Conservation (phyloP, 495 filamentous ascomycete species). For the Neurospora sp. region DNA sequence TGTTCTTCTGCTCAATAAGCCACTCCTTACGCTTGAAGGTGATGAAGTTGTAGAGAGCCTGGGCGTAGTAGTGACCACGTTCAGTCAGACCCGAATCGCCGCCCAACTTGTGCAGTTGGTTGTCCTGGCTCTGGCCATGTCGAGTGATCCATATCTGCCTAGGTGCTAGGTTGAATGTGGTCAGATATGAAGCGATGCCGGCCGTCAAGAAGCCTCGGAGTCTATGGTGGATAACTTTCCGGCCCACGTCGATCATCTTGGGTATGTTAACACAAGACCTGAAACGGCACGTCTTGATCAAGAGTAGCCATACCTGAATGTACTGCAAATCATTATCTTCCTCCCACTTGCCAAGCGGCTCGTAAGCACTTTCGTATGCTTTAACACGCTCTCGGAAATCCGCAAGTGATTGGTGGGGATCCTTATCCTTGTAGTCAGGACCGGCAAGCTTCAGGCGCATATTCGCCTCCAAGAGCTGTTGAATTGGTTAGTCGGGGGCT, state of each 20-base stretch:
- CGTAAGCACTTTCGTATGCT: conserved; percentile 86
- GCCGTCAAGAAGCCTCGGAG: conserved; percentile 84
- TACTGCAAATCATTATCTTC: conserved; percentile 83
- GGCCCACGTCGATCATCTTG: conserved; percentile 93
- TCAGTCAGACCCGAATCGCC: conserved; percentile 75
- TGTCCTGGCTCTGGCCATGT: conserved; percentile 79
- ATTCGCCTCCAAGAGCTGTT: conserved; percentile 74
- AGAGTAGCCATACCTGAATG: conserved; percentile 48
- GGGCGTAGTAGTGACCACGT: conserved; percentile 61
- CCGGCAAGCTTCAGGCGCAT: conserved; percentile 97
- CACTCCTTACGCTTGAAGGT: conserved; percentile 63
- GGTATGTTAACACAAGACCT: background rate
- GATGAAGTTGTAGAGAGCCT: conserved; percentile 66
- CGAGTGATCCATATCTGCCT: conserved; percentile 97
- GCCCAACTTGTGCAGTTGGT: conserved; percentile 68
- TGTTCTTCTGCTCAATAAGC: conserved; percentile 65
- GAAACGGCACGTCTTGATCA: background rate
- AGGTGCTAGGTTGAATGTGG: conserved; percentile 92
- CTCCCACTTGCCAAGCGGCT: conserved; percentile 84
- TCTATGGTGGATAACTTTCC: conserved; percentile 84
- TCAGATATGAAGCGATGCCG: conserved; percentile 83
- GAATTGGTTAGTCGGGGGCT: background rate
- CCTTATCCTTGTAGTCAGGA: conserved; percentile 90
- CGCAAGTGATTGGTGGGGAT: conserved; percentile 67
- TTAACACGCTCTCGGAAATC: conserved; percentile 94